Base-by-base conservation (phyloP, 257 asterid species). In the Solanum infundibuliforme region DNA sequence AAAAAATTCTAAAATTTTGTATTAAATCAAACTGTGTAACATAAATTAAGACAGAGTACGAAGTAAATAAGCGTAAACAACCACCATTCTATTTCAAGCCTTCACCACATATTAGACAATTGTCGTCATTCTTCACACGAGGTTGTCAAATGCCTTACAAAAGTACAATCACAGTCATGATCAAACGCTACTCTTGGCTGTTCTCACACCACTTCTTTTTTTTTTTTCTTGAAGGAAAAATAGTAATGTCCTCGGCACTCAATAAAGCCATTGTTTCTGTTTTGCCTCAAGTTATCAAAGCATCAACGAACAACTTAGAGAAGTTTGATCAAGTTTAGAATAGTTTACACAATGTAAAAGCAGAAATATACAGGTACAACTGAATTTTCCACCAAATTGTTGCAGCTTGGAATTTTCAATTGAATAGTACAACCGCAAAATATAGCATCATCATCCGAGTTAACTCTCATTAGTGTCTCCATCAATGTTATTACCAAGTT, bases 331-430 rank as follows among this genome's bases (percentile, higher is more conserved):
- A 79, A 71, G 38, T 86, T 75, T 75, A 86, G 77, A 68, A 14
- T 43, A 20, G 87, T 41, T 31, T 68, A 74, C 68, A 85, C 87
- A 87, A 65, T 5, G 87, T 81, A 36, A 79, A 90, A 83, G 68
- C 76, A 90, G 87, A 92, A 93, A 90, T 94, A 94, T 97, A 87
- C 85, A 81, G 68, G 92, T 83, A 89, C 90, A 89, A 83, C 14
- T 39, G 88, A 90, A 92, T 89, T 84, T 87, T 89, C 91, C 86
- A 85, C 87, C 83, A 83, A 88, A 86, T 76, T 32, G 83, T 87
- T 86, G 90, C 90, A 87, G 71, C 77, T 82, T 72, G 86, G 81
- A 89, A 89, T 88, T 89, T 90, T 79, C 62, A 72, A 87, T 90
- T 88, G 89, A 88, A 88, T 94, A 94, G 88, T 91, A 93, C 93